Evolutionary conservation across 2,329 filamentous ascomycete species (phyloP), one percentile per base, ranked within the genome.

Genomic region (Amylocarpus encephaloides): DNA sequence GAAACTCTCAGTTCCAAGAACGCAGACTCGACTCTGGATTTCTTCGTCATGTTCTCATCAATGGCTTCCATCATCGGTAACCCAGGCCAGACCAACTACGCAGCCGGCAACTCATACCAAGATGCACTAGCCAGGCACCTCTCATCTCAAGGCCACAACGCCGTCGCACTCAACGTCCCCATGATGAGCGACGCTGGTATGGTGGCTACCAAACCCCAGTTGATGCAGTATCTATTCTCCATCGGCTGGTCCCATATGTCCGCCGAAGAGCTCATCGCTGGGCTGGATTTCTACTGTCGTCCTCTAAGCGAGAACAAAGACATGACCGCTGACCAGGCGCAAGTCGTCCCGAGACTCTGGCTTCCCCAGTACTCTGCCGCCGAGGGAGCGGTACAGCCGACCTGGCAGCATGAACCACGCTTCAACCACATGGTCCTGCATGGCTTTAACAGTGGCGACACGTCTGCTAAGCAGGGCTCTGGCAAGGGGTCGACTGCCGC

Each of bases 11-110:
- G 52, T 12, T 40, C 30, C 18, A 43, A 26, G 5, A 34, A 13
- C 15, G 12, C 34, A 16, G 15, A 13, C 5, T 36, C 34, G 3
- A 36, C 34, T 10, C 15, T 57, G 11, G 54, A 57, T 34, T 53
- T 55, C 19, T 55, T 57, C 16, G 26, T 57, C 13, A 18, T 55
- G 9, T 53, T 71, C 3, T 69, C 68, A 1, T 72, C 69, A 0
- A 48, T 66, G n/a, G 55, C 55, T 33, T 63, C 64, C 10, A 35
- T 50, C 6, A 13, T 53, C 11, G 52, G 52, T 3, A 18, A 13
- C 13, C 7, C 19, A 2, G 43, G 38, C 3, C 53, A 52, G 36
- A 18, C 38, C 13, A 59, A 57, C 38, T 60, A 60, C 15, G 49
- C 50, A 2, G 50, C 52, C 2, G 68, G 58, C 0, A 68, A 68